Conservation (phyloP, 768 basidiomycete species). For the Tubosaeta brunneosetosa region DNA sequence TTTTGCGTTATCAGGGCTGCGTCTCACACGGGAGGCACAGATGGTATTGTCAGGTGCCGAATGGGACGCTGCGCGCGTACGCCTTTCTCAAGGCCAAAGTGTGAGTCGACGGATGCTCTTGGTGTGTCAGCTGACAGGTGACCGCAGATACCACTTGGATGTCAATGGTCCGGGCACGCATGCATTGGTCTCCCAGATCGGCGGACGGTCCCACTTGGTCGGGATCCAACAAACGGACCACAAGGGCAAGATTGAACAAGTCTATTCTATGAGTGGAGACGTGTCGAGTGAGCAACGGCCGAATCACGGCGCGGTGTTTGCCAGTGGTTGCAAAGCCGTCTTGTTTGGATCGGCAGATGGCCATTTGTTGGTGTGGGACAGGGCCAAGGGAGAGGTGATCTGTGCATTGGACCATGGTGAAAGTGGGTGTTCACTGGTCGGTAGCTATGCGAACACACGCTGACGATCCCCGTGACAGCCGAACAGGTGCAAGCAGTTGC, state of each 20-base stretch:
- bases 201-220: constrained; percentile 49
- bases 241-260: constrained; percentile 50
- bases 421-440: constrained; percentile 35
- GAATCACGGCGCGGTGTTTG: constrained; percentile 50
- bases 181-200: constrained; percentile 49
- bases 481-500: constrained; percentile 32
- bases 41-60: constrained; percentile 66
- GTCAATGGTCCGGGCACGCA: constrained; percentile 45
- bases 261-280: constrained; percentile 42
- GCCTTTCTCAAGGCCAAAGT: constrained; percentile 56
- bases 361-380: constrained; percentile 61
- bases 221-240: constrained; percentile 45
- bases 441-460: background rate
- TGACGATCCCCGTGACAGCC: constrained; percentile 22
- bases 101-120: constrained; percentile 33
- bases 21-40: constrained; percentile 31
- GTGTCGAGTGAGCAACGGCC: constrained; percentile 26
- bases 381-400: constrained; percentile 45
- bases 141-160: constrained; percentile 48
- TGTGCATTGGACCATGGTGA: constrained; percentile 60
- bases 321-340: constrained; percentile 47
- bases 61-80: constrained; percentile 59
- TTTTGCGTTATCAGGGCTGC: background rate
- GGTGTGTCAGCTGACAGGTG: constrained; percentile 8
- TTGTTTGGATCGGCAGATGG: constrained; percentile 53